phyloP scores from a whole-genome alignment of 2,329 filamentous ascomycete species.

The Chaetomiaceae sp. region DNA sequence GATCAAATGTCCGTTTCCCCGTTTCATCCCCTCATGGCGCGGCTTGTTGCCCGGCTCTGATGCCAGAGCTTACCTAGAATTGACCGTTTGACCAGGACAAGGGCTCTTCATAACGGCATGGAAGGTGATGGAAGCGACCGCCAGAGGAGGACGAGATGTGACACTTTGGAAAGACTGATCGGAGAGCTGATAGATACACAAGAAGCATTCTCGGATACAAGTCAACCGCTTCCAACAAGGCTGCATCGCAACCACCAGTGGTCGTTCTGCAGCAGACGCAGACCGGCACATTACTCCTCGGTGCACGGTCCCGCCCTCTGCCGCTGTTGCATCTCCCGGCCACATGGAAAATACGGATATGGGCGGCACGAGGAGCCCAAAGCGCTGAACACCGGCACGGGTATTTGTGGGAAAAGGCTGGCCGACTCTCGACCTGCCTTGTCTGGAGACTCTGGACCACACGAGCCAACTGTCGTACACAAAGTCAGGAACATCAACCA shows the following conservation, averaged over 20 bases:
- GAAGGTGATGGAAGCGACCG: too few species aligned
- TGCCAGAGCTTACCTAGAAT: not conserved
- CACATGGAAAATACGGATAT: not conserved
- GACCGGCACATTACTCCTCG: not conserved
- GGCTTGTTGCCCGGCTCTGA: slow-evolving; percentile 5
- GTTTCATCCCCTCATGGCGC: slow-evolving; percentile 1
- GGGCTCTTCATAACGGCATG: not conserved
- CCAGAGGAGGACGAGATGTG: not conserved
- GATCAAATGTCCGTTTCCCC: slow-evolving; percentile 3
- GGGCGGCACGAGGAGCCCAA: slow-evolving; percentile 18
- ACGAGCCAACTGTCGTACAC: too few species aligned
- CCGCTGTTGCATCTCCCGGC: slow-evolving; percentile 22
- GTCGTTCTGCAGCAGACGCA: too few species aligned
- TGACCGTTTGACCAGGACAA: not conserved
- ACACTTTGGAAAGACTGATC: not conserved
- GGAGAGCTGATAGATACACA: not conserved
- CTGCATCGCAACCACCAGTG: too few species aligned
- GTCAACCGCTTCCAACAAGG: not conserved
- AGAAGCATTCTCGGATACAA: not conserved
- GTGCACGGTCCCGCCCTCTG: slow-evolving; percentile 5
- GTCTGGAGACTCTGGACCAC: too few species aligned
- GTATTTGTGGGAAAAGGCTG: slow-evolving; percentile 18
- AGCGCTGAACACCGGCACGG: slow-evolving; percentile 22
- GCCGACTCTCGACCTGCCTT: slow-evolving; percentile 17
- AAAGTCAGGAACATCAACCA: too few species aligned